phyloP scores from a whole-genome alignment of 345 rosid species.

The Capsella bursapastoris region DNA sequence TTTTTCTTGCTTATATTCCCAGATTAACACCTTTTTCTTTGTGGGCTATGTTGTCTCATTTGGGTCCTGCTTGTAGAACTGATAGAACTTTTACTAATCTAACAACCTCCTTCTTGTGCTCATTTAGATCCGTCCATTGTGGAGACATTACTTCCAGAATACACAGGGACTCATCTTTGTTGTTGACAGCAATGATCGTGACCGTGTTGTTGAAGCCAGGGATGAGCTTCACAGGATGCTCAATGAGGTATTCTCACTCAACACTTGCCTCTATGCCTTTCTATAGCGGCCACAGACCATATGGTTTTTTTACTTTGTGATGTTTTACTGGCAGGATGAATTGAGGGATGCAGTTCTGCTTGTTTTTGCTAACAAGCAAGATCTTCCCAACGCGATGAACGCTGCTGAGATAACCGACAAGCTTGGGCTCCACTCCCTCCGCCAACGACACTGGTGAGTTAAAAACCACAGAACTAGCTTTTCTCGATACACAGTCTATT shows the following conservation, averaged over 20 bases:
- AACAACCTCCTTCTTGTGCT: not conserved
- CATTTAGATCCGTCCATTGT: conserved; percentile 69
- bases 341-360: conserved; percentile 75
- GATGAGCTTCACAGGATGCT: conserved; percentile 82
- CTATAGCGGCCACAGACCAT: too few relatives aligned
- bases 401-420: conserved; percentile 77
- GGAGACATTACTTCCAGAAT: conserved; percentile 86
- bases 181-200: conserved; percentile 78
- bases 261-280: not conserved
- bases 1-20: conserved; percentile 36
- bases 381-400: conserved; percentile 77
- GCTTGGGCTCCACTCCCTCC: conserved; percentile 76
- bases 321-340: conserved; percentile 53
- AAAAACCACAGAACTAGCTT: not conserved
- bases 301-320: not conserved
- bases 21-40: not conserved
- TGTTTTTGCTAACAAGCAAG: conserved; percentile 75
- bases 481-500: not conserved
- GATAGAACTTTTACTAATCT: not conserved
- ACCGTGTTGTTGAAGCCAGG: conserved; percentile 78
- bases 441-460: conserved; percentile 71
- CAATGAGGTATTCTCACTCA: conserved; percentile 55
- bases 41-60: not conserved
- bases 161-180: conserved; percentile 81
- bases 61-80: not conserved